phyloP scores from a whole-genome alignment of 1,139 yeast species.

The Geotrichum restrictum region DNA sequence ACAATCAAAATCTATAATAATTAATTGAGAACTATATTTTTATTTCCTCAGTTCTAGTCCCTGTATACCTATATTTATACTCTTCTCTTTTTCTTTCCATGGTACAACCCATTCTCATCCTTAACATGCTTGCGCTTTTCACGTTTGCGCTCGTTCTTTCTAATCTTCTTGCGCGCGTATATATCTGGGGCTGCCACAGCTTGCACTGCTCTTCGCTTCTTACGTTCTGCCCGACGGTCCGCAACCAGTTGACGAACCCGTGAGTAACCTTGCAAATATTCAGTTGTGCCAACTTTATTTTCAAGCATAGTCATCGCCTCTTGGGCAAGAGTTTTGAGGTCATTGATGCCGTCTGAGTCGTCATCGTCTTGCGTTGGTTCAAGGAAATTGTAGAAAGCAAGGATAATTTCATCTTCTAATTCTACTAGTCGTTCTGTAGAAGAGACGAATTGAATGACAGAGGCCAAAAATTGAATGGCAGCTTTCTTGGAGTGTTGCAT shows the following conservation, averaged over 20 bases:
- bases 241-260: slow-evolving; percentile 58
- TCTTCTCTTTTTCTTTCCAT: slow-evolving; percentile 53
- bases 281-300: slow-evolving; percentile 66
- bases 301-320: slow-evolving; percentile 72
- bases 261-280: slow-evolving; percentile 61
- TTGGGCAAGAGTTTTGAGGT: slow-evolving; percentile 54
- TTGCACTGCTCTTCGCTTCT: slow-evolving; percentile 68
- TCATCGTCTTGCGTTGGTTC: slow-evolving; percentile 36
- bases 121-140: slow-evolving; percentile 69
- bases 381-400: slow-evolving; percentile 57
- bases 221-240: slow-evolving; percentile 69
- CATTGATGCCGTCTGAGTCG: slow-evolving; percentile 46
- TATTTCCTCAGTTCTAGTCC: too few species aligned
- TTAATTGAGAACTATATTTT: too few species aligned
- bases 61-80: too few species aligned
- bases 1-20: too few species aligned
- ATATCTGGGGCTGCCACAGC: slow-evolving; percentile 77
- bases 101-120: slow-evolving; percentile 75
- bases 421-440: slow-evolving; percentile 12
- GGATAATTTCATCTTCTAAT: slow-evolving; percentile 39
- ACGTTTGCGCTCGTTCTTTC: slow-evolving; percentile 68
- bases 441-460: slow-evolving; percentile 31
- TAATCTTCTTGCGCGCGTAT: slow-evolving; percentile 71
- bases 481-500: slow-evolving; percentile 60
- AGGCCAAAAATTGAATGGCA: slow-evolving; percentile 43